Base-by-base conservation (phyloP, 495 filamentous ascomycete genomes). In the Trichoderma virens region DNA sequence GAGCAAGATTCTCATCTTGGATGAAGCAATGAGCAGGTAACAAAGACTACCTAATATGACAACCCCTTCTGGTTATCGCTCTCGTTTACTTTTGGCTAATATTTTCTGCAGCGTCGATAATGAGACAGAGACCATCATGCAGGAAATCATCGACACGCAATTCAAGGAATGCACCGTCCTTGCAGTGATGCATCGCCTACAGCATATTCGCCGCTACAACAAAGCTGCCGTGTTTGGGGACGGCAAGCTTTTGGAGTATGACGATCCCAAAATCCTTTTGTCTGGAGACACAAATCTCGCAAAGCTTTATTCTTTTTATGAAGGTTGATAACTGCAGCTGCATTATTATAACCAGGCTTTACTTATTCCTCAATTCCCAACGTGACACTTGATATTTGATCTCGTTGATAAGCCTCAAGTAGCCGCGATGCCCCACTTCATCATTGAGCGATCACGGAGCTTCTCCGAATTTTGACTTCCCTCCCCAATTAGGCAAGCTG, bases 111-210 rank as follows among this genome's bases (percentile, higher is more conserved):
- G 60, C 51, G 77, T 86, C 62, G 84, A 87, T 68, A 70, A 70
- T 38, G 75, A 80, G 65, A 83, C 83, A 28, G 85, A 87, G 65
- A 75, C 75, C 59, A 70, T 85, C 45, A 84, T 87, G 77, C 82
- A 85, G 67, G 70, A 75, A 16, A 74, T 85, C 51, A 83, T 87
- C 63, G 76, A 82, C 5, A 75, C 81, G 62, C 78, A 83, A 62
- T 86, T 86, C 70, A 67, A 69, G 54, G 71, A 73, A 18, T 76
- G 78, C 65, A 87, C 83, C 34, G 77, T 87, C 64, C 69, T 87
- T 41, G 74, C 82, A 0, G 78, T 86, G 2, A 82, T 83, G 1
- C 84, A 87, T 68, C 77, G 80, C 34, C 76, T 86, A 30, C 76
- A 82, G 30, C 83, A 83, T 0, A 84, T 87, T 65, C 69, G 80